Base-by-base conservation (phyloP, 1,139 yeast genomes). In the Kodamaea derodonti region DNA sequence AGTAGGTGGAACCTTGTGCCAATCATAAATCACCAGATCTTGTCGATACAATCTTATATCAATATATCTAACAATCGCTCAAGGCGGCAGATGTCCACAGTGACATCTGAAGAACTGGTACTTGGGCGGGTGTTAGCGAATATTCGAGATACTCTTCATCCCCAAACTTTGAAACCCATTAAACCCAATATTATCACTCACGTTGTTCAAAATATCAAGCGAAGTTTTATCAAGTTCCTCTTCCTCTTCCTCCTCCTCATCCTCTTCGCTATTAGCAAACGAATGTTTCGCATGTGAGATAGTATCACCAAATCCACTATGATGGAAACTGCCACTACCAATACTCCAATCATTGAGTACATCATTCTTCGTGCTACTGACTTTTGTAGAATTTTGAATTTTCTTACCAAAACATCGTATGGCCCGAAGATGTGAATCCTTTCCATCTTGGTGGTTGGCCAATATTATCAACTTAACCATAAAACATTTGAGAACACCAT, bases 371-470 rank as follows among this genome's bases (percentile, higher is more conserved):
- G 36, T 46, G 25, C 29, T 35, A 30, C 40, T 46, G 18, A 26
- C 35, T 38, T 31, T 49, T 39, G 36, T 52, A 43, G 24, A 29
- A 26, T 35, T 35, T 4, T 48, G 32, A 3, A 60, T 41, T 37
- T 64, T 65, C 40, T 59, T 64, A 4, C 72, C 71, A 48, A 62
- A 65, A 39, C 71, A 84, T 52, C 57, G 75, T 69, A 92, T 68
- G 0, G 92, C 84, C 34, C 98, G 60, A 6, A 94, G 68, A 55
- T 88, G 97, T 2, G 96, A 83, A 57, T 94, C 99, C 53, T 92
- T 92, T 30, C 99, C 99, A 54, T 87, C 92, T 53, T 90, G 97
- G 51, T 88, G 97, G 52, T 92, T 94, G 1, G 87, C 76, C 20
- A 80, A 64, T 17, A 94, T 72, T n/a, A 75, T 62, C 18, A 94